These are phyloP conservation scores for Thielaviopsis ethacetica DNA, from an alignment of 2,329 filamentous ascomycete species.

Conservation along the genomic window DNA sequence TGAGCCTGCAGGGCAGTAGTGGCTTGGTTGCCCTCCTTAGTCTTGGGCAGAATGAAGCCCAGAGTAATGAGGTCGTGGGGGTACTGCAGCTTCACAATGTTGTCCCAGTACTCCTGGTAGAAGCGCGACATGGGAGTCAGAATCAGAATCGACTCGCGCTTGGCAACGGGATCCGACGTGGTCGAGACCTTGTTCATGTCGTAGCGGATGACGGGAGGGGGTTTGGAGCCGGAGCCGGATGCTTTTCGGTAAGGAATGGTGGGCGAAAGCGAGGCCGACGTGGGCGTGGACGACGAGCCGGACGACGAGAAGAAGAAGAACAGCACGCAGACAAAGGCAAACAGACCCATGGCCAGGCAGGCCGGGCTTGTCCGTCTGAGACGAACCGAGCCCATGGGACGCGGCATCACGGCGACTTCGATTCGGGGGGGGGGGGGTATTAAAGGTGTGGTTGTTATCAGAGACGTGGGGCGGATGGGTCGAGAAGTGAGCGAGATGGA, in stretches of 20 bases:
- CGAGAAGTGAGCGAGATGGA: background rate
- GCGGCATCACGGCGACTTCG: slow-evolving; percentile 28
- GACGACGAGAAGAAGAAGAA: slow-evolving; percentile 37
- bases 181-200: slow-evolving; percentile 90
- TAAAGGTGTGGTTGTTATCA: background rate
- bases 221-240: slow-evolving; percentile 22
- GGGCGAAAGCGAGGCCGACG: slow-evolving; percentile 17
- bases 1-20: slow-evolving; percentile 69
- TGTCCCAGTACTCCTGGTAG: slow-evolving; percentile 93
- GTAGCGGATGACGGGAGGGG: slow-evolving; percentile 82
- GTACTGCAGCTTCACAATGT: slow-evolving; percentile 67
- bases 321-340: slow-evolving; percentile 58
- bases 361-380: slow-evolving; percentile 67
- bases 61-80: slow-evolving; percentile 90
- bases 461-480: background rate
- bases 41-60: slow-evolving; percentile 92
- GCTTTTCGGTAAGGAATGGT: slow-evolving; percentile 48
- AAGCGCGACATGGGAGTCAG: slow-evolving; percentile 87
- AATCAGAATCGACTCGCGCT: slow-evolving; percentile 75
- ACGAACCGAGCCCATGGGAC: slow-evolving; percentile 47
- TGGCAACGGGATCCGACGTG: slow-evolving; percentile 55
- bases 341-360: slow-evolving; percentile 51
- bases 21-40: slow-evolving; percentile 76
- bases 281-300: slow-evolving; percentile 27
- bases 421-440: background rate